Conservation (phyloP, 306 rosid species). For the Vachellia collinsii region DNA sequence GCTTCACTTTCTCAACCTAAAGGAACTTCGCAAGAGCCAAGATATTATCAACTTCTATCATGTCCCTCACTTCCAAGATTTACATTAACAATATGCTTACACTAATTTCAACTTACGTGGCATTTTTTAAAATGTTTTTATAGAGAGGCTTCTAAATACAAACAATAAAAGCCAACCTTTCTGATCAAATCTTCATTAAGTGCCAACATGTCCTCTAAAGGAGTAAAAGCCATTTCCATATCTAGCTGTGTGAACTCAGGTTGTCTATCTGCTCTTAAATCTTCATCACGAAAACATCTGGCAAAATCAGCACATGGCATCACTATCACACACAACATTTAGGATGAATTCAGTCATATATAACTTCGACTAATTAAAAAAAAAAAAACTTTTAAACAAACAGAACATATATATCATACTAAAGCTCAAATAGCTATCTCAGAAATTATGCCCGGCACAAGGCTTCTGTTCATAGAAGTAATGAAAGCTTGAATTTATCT, state of each 20-base stretch:
- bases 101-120: constrained; percentile 15
- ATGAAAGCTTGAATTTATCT: constrained; percentile 1
- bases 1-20: background rate
- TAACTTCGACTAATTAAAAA: background rate
- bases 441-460: background rate
- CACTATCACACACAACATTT: constrained; percentile 11
- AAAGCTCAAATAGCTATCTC: background rate
- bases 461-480: background rate
- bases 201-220: constrained; percentile 82
- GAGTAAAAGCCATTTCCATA: constrained; percentile 94
- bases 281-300: constrained; percentile 98
- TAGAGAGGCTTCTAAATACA: constrained; percentile 14
- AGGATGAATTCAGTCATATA: background rate
- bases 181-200: constrained; percentile 94
- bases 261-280: constrained; percentile 93
- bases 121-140: constrained; percentile 13
- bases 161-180: constrained; percentile 59
- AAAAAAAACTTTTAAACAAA: background rate
- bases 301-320: constrained; percentile 34
- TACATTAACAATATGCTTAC: constrained; percentile 22
- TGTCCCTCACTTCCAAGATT: constrained; percentile 3
- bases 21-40: background rate
- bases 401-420: background rate
- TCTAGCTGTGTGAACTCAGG: constrained; percentile 98
- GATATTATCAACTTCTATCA: background rate